Base-by-base conservation (phyloP, 2,329 filamentous ascomycete species). In the Penicillium sclerotiorum region DNA sequence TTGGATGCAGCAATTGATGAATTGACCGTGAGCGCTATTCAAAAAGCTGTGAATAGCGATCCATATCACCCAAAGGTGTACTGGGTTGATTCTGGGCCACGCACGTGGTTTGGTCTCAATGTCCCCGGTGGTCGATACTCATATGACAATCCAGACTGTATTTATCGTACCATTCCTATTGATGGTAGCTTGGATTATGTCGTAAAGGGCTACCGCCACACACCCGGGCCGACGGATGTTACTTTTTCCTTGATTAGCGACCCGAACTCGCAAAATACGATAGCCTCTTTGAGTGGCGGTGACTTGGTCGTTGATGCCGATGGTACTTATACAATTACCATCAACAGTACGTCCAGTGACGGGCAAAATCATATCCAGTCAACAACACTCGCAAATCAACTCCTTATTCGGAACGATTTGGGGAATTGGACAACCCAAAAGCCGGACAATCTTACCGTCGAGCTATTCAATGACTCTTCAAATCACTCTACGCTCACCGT, bases 191-290 rank as follows among this genome's bases (percentile, higher is more conserved):
- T 51, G 11, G 41, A 37, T 18, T 54, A 54, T 37, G 20, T 45
- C 9, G 37, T 54, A 12, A 47, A 23, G 2, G 48, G 52, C 2
- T 51, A 45, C 18, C 40, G 48, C 8, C 22, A 47, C 13, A 35
- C 8, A 8, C 20, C 46, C 4, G 47, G 41, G 5, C 50, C 50
- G n/a, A 20, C 28, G 8, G 50, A 53, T 44, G 47, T 50, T n/a
- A 53, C 46, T 11, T 53, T 53, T 15, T 53, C 47, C 21, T 36
- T 53, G 17, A 53, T 53, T 20, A 53, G 50, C 37, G 42, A 53
- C 18, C 47, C 47, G 3, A 53, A 50, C n/a, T 50, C 50, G 4
- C 50, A 53, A n/a, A 50, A 53, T 36, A 53, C 50, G 5, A 47
- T 50, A 8, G 50, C 50, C 2, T 21, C 36, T 32, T 32, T 50